phyloP scores from a whole-genome alignment of 2,329 filamentous ascomycete species.

The Waltergamsia citrina region DNA sequence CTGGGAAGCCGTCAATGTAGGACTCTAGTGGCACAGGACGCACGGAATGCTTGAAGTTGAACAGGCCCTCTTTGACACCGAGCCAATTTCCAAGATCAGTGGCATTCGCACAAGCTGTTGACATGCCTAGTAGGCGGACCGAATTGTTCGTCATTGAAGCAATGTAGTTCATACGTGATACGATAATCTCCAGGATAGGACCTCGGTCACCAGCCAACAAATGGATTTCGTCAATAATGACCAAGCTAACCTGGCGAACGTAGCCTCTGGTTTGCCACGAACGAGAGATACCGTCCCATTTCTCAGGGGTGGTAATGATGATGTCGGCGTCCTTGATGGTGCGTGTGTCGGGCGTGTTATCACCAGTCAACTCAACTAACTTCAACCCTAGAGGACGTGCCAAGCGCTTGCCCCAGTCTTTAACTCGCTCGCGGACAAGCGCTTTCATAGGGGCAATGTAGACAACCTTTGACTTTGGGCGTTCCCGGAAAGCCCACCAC shows the following conservation, averaged over 20 bases:
- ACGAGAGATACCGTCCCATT: constrained; percentile 98
- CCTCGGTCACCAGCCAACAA: constrained; percentile 92
- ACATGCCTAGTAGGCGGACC: constrained; percentile 95
- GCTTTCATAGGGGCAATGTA: constrained; percentile 99
- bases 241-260: constrained; percentile 85
- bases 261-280: constrained; percentile 98
- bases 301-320: constrained; percentile 98
- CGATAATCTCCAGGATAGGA: constrained; percentile 97
- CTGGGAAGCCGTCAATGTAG: constrained; percentile 95
- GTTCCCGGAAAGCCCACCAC: constrained; percentile 98
- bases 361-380: constrained; percentile 88
- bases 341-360: constrained; percentile 94
- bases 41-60: constrained; percentile 96
- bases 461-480: constrained; percentile 91
- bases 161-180: constrained; percentile 94
- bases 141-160: constrained; percentile 84
- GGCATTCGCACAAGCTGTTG: constrained; percentile 93
- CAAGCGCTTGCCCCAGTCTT: constrained; percentile 83
- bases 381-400: constrained; percentile 77
- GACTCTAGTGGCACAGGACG: constrained; percentile 92
- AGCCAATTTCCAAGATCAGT: constrained; percentile 93
- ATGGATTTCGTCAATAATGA: constrained; percentile 98
- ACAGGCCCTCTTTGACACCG: constrained; percentile 88
- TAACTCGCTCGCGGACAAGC: constrained; percentile 87
- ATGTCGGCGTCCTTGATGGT: constrained; percentile 95